Base-by-base conservation (phyloP, 805 yeast genomes). In the Saccharomyces paradoxus region DNA sequence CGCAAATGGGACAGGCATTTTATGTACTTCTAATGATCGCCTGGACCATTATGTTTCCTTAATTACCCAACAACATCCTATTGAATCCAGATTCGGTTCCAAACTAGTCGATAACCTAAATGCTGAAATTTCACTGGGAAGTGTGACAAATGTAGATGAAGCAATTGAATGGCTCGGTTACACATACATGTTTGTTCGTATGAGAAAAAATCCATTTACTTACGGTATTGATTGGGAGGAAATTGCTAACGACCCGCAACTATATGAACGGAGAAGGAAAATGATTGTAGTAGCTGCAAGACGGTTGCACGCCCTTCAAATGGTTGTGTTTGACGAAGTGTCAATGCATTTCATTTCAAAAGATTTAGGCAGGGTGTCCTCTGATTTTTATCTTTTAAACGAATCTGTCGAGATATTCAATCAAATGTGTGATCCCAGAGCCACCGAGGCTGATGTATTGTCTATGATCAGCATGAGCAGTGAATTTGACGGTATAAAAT, bases 141-240 rank as follows among this genome's bases (percentile, higher is more conserved):
- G 96, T 0, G 98, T 94, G 1, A 89, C 98, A 0, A 91, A 86
- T 63, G 83, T 94, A 10, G 96, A 88, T 30, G 99, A 94, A 72
- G 99, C 91, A 54, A 86, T 94, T 0, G 89, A 85, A 59, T 94
- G 99, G 99, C 75, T 94, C n/a, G 98, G 99, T 3, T 94, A 95
- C 63, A 94, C 99, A 0, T 94, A 94, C 65, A 77, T 94, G 80
- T 85, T 81, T 72, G 97, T 92, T 2, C 76, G 99, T 55, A 94
- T 94, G 99, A 82, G 86, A 55, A 87, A 89, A 65, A 92, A 90
- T 59, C 99, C 99, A 1, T 84, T 90, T 66, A 85, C 87, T 0
- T 94, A 94, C 65, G 99, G 96, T 28, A 81, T 95, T 49, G 89
- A 82, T 49, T 90, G 96, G 94, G 81, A 81, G 58, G 96, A 89